These are phyloP conservation scores for Tagetes patula DNA, from an alignment of 129 eudicot species.

Conservation along the genomic window DNA sequence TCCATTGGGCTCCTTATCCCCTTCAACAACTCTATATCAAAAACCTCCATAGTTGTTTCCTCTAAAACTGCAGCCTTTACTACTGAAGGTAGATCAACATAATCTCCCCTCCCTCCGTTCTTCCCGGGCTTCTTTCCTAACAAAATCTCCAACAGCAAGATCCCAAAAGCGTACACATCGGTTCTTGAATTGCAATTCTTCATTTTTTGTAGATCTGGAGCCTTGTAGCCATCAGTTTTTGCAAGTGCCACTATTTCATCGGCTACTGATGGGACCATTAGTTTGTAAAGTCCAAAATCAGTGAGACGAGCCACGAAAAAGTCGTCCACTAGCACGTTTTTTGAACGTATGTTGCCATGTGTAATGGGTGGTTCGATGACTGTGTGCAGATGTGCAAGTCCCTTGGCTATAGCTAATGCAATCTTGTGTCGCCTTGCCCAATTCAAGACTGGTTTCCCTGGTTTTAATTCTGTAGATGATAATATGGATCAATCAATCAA, in stretches of 20 bases:
- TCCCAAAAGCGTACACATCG: constrained; percentile 79
- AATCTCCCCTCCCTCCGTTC: constrained; percentile 28
- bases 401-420: constrained; percentile 68
- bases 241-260: constrained; percentile 63
- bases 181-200: constrained; percentile 63
- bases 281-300: constrained; percentile 68
- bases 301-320: constrained; percentile 71
- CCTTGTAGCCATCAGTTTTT: constrained; percentile 74
- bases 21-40: constrained; percentile 69
- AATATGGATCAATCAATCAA: neutral
- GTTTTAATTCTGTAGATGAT: constrained; percentile 52
- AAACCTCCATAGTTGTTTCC: constrained; percentile 77
- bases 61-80: constrained; percentile 76
- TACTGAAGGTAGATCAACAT: constrained; percentile 58
- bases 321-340: constrained; percentile 69
- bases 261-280: constrained; percentile 66
- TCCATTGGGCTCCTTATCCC: constrained; percentile 87
- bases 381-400: constrained; percentile 70
- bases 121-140: constrained; percentile 71
- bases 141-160: constrained; percentile 58
- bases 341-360: constrained; percentile 72
- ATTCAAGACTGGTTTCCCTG: constrained; percentile 65
- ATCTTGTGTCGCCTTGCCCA: constrained; percentile 82
- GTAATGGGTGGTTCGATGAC: constrained; percentile 72
- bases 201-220: constrained; percentile 83